These are phyloP conservation scores for Thelonectria discophora DNA, from an alignment of 2,329 filamentous ascomycete species.

Conservation along the genomic window DNA sequence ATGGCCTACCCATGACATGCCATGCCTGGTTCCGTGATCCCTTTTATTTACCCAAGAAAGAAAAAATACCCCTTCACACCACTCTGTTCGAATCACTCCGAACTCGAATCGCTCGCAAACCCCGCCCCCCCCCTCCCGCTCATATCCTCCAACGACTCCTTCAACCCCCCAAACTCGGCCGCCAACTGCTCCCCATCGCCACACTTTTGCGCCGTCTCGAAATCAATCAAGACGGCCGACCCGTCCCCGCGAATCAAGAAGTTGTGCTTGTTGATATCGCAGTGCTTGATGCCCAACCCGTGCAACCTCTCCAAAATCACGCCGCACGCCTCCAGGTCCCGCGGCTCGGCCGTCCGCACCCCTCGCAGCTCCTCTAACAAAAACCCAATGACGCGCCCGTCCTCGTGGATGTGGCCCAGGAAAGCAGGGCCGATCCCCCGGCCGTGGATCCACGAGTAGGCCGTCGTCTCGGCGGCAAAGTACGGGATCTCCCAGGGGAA, in stretches of 20 bases:
- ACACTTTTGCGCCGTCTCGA: slow-evolving; percentile 45
- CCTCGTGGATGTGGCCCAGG: slow-evolving; percentile 45
- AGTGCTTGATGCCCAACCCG: slow-evolving; percentile 45
- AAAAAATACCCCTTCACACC: too few relatives aligned
- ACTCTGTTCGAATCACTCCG: too few relatives aligned
- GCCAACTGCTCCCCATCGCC: slow-evolving; percentile 33
- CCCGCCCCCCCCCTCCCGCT: slow-evolving; percentile 40
- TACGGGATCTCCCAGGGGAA: slow-evolving; percentile 45
- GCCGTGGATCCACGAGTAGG: slow-evolving; percentile 43
- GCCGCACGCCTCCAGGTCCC: slow-evolving; percentile 43
- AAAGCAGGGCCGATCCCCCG: slow-evolving; percentile 43
- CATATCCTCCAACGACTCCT: slow-evolving; percentile 37
- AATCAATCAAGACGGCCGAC: slow-evolving; percentile 43
- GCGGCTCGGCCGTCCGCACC: slow-evolving; percentile 39
- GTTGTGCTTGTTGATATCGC: slow-evolving; percentile 49
- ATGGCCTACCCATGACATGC: not conserved
- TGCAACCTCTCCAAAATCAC: slow-evolving; percentile 41
- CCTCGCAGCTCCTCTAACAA: slow-evolving; percentile 39
- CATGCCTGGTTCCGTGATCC: slow-evolving; percentile 18
- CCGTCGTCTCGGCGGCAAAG: slow-evolving; percentile 45
- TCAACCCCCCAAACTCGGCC: slow-evolving; percentile 36
- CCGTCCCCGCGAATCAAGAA: slow-evolving; percentile 43
- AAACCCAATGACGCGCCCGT: slow-evolving; percentile 44
- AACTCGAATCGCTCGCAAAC: slow-evolving; percentile 40
- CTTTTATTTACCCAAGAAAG: not conserved